phyloP scores from a whole-genome alignment of 2,329 filamentous ascomycete genomes.

The Diaporthe batatas region DNA sequence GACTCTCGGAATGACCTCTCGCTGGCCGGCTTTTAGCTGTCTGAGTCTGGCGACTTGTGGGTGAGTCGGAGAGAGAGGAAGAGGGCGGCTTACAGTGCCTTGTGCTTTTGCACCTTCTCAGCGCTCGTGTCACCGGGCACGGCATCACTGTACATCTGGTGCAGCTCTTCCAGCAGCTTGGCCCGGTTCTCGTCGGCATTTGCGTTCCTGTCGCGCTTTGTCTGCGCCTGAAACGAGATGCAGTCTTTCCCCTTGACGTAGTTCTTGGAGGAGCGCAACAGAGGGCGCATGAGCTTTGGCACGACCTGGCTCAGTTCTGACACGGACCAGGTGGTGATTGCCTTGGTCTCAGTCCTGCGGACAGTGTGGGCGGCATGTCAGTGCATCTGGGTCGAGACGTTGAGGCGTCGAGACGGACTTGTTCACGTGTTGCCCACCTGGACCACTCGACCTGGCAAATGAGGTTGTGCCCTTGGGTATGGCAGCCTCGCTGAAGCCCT shows the following conservation, averaged over 20 bases:
- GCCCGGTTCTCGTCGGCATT: constrained; percentile 67
- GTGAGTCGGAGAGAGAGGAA: constrained; percentile 21
- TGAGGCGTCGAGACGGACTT: constrained; percentile 60
- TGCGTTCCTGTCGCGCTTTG: constrained; percentile 63
- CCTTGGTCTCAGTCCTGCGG: constrained; percentile 70
- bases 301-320: constrained; percentile 60
- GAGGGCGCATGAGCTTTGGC: constrained; percentile 61
- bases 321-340: constrained; percentile 66
- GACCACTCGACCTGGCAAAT: constrained; percentile 71
- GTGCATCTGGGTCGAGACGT: neutral
- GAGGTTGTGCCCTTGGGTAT: constrained; percentile 66
- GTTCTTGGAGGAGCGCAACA: constrained; percentile 66
- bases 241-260: constrained; percentile 66
- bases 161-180: constrained; percentile 62
- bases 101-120: constrained; percentile 63
- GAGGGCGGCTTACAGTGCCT: constrained; percentile 57
- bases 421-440: constrained; percentile 73
- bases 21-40: constrained; percentile 50
- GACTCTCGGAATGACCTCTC: constrained; percentile 60
- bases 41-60: constrained; percentile 33
- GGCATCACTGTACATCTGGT: constrained; percentile 59
- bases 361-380: neutral
- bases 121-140: constrained; percentile 62
- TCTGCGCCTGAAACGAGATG: constrained; percentile 68
- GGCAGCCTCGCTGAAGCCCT: constrained; percentile 56